phyloP scores from a whole-genome alignment of 2,329 filamentous ascomycete genomes.

The Neonectria sp. region DNA sequence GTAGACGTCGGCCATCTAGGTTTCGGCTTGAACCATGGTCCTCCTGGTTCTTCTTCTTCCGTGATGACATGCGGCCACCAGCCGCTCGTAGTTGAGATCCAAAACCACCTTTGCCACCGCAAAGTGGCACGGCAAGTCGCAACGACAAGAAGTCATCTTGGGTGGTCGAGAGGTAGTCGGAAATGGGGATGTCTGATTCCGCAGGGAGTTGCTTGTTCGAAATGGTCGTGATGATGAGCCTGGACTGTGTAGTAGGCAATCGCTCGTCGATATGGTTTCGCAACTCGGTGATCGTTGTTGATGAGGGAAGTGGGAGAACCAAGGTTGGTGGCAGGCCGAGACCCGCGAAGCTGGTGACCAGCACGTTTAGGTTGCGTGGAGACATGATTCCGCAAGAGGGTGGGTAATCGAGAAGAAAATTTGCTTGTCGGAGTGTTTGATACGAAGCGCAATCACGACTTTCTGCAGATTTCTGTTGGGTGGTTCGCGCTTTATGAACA shows the following conservation, averaged over 20 bases:
- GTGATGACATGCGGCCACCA: slow-evolving; percentile 97
- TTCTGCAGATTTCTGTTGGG: background rate
- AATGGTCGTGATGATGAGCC: slow-evolving; percentile 85
- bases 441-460: background rate
- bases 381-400: slow-evolving; percentile 62
- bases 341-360: slow-evolving; percentile 88
- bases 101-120: slow-evolving; percentile 97
- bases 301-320: slow-evolving; percentile 78
- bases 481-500: background rate
- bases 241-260: slow-evolving; percentile 69
- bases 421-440: slow-evolving; percentile 12
- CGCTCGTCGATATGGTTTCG: slow-evolving; percentile 73
- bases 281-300: slow-evolving; percentile 78
- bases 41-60: slow-evolving; percentile 88
- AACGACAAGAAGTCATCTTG: slow-evolving; percentile 84
- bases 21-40: slow-evolving; percentile 94
- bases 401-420: background rate
- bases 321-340: slow-evolving; percentile 87
- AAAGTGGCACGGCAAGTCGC: slow-evolving; percentile 83
- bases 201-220: slow-evolving; percentile 79
- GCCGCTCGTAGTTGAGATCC: slow-evolving; percentile 97
- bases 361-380: slow-evolving; percentile 78
- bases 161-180: slow-evolving; percentile 70
- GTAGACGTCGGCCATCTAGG: slow-evolving; percentile 88
- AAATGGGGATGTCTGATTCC: slow-evolving; percentile 69